Conservation (phyloP, 2,329 filamentous ascomycete genomes). For the Chaetomiaceae sp. region DNA sequence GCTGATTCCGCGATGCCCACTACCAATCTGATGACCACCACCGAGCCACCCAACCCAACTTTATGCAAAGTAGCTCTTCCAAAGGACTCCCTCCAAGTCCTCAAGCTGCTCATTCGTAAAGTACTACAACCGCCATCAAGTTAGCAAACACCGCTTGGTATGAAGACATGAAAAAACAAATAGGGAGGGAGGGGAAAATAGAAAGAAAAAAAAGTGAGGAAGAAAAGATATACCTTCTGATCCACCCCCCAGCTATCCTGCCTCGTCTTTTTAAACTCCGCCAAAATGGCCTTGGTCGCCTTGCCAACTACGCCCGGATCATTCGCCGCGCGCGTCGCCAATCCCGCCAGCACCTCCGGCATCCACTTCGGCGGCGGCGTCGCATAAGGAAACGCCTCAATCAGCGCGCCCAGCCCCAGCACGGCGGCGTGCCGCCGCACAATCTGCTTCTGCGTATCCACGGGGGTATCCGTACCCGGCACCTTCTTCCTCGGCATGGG, state of each 20-base stretch:
- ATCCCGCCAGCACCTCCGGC: constrained; percentile 80
- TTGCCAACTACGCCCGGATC: constrained; percentile 92
- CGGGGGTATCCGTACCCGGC: constrained; percentile 63
- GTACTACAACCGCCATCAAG: constrained; percentile 45
- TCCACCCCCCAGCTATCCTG: constrained; percentile 99
- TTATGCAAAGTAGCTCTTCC: constrained; percentile 99
- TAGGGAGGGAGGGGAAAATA: no score
- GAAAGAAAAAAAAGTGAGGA: constrained; percentile 14
- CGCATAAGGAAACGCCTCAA: constrained; percentile 94
- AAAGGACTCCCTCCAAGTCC: constrained; percentile 90
- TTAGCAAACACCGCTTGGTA: constrained; percentile 19
- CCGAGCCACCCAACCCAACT: no score
- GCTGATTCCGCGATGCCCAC: no score
- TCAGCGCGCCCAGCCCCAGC: constrained; percentile 80
- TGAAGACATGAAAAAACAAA: background rate
- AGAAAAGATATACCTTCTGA: constrained; percentile 71
- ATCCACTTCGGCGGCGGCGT: constrained; percentile 92
- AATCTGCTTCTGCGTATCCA: constrained; percentile 70
- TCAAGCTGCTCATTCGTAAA: constrained; percentile 92
- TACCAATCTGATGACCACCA: no score
- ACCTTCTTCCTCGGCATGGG: constrained; percentile 74
- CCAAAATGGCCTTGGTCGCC: constrained; percentile 87
- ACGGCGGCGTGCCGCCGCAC: constrained; percentile 85
- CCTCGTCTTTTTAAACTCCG: constrained; percentile 98
- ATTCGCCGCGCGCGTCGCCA: constrained; percentile 79